Evolutionary conservation across 371 early-diverging fungal species (phyloP).

Genomic region (Cokeromyces recurvatus): DNA sequence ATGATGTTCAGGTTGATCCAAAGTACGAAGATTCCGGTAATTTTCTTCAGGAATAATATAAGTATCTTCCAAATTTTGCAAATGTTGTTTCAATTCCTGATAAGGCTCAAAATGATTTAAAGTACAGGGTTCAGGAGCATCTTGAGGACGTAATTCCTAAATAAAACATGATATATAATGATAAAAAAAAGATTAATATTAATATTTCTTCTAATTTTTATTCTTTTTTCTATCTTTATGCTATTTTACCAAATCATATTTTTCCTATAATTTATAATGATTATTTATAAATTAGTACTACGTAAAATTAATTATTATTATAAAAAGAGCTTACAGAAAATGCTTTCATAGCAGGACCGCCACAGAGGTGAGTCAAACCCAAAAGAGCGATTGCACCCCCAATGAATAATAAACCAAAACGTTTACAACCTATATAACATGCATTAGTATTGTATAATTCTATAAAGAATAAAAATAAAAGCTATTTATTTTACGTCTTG

Average conservation of each 20-base stretch:
- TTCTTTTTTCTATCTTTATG: too few species aligned
- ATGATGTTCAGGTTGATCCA: background rate
- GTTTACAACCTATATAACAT: constrained; percentile 3
- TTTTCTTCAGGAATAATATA: too few species aligned
- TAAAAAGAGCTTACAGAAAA: background rate
- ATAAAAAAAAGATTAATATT: background rate
- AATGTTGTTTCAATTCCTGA: constrained; percentile 14
- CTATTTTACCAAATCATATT: too few species aligned
- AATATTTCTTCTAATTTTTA: too few species aligned
- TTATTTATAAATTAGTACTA: too few species aligned
- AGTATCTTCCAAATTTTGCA: too few species aligned
- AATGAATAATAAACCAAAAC: constrained; percentile 8
- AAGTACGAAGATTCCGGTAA: too few species aligned
- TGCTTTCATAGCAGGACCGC: background rate
- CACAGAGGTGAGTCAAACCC: constrained; percentile 10
- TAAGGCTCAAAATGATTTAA: constrained; percentile 8
- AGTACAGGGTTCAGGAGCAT: constrained; percentile 9
- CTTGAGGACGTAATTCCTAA: background rate
- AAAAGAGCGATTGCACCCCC: constrained; percentile 22
- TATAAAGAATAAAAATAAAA: background rate
- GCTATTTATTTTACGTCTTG: constrained; percentile 4
- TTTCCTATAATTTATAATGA: too few species aligned
- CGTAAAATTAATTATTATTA: too few species aligned
- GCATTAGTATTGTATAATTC: background rate
- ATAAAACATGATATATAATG: background rate